These are phyloP conservation scores for Dioszegia hungarica DNA, from an alignment of 768 basidiomycete genomes.

Conservation along the genomic window DNA sequence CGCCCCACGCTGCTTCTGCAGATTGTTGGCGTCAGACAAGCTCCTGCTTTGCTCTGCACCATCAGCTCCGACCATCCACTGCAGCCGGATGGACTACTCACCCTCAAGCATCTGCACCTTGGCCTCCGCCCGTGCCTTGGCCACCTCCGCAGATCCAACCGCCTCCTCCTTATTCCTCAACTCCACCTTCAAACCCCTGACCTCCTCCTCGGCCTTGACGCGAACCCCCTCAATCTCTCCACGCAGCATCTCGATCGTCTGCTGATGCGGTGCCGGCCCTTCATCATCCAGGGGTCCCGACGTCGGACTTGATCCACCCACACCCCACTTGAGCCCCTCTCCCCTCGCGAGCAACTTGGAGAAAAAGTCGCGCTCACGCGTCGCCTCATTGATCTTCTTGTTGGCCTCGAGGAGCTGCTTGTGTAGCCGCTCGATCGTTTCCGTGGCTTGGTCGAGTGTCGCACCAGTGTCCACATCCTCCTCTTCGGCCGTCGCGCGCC, in stretches of 20 bases:
- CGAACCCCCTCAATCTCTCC: slow-evolving; percentile 74
- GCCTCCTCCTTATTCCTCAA: slow-evolving; percentile 63
- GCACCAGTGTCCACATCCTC: slow-evolving; percentile 51
- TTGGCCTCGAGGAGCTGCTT: slow-evolving; percentile 68
- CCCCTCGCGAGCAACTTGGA: slow-evolving; percentile 60
- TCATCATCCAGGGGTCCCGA: slow-evolving; percentile 20
- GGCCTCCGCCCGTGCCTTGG: slow-evolving; percentile 76
- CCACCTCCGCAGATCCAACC: slow-evolving; percentile 60
- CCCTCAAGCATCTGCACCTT: slow-evolving; percentile 74
- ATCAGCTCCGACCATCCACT: slow-evolving; percentile 2
- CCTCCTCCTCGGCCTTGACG: slow-evolving; percentile 74
- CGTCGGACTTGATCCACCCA: background rate
- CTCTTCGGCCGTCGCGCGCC: slow-evolving; percentile 18
- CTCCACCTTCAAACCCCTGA: slow-evolving; percentile 68
- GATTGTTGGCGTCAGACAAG: slow-evolving; percentile 23
- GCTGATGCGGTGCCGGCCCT: slow-evolving; percentile 15
- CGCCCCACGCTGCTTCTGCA: slow-evolving; percentile 37
- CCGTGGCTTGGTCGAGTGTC: slow-evolving; percentile 80
- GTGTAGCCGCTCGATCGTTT: slow-evolving; percentile 73
- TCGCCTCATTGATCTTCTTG: slow-evolving; percentile 71
- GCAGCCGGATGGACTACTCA: slow-evolving; percentile 47
- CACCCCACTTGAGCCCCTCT: slow-evolving; percentile 51
- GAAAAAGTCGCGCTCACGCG: slow-evolving; percentile 80
- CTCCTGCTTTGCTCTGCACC: slow-evolving; percentile 35
- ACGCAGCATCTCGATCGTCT: slow-evolving; percentile 62